A percentile compares a stretch with the other conserved stretches of the same genome.
These are phyloP conservation scores for Isoetes taiwanensis DNA, from an alignment of 75 land plant species.

Conservation along the genomic window DNA sequence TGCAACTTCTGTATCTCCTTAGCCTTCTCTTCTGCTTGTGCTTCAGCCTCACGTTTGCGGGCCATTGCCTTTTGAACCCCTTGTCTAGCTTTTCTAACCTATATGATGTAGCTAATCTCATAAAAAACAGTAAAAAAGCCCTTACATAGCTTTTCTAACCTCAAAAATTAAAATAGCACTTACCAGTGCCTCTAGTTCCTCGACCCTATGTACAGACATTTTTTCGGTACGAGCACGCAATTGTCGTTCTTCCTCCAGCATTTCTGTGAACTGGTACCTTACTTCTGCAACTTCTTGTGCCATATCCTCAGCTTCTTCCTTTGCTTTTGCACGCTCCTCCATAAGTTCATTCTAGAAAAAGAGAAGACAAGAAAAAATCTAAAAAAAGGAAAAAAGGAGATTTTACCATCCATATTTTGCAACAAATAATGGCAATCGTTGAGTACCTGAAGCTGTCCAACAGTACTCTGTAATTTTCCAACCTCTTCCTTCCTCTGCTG, in stretches of 20 bases:
- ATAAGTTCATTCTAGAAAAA: slow-evolving; percentile 46
- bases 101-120: neutral
- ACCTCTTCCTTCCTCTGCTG: neutral
- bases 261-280: slow-evolving; percentile 56
- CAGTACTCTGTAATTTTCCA: neutral
- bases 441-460: neutral
- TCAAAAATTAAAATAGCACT: neutral
- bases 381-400: neutral
- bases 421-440: neutral
- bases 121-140: neutral
- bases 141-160: neutral
- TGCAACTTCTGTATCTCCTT: slow-evolving; percentile 7
- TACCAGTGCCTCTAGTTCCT: slow-evolving; percentile 70
- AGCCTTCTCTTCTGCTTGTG: slow-evolving; percentile 4
- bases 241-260: slow-evolving; percentile 73
- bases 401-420: too few species aligned
- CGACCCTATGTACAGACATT: slow-evolving; percentile 60
- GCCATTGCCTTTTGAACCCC: slow-evolving; percentile 8
- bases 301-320: slow-evolving; percentile 88
- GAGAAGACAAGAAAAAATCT: neutral
- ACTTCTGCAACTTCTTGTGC: slow-evolving; percentile 96
- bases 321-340: slow-evolving; percentile 60
- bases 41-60: slow-evolving; percentile 12
- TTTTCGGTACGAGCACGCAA: slow-evolving; percentile 70
- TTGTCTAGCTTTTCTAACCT: slow-evolving; percentile 24